Evolutionary conservation across 2,329 filamentous ascomycete genomes (phyloP).

Genomic region (Trichoderma afroharzianum): DNA sequence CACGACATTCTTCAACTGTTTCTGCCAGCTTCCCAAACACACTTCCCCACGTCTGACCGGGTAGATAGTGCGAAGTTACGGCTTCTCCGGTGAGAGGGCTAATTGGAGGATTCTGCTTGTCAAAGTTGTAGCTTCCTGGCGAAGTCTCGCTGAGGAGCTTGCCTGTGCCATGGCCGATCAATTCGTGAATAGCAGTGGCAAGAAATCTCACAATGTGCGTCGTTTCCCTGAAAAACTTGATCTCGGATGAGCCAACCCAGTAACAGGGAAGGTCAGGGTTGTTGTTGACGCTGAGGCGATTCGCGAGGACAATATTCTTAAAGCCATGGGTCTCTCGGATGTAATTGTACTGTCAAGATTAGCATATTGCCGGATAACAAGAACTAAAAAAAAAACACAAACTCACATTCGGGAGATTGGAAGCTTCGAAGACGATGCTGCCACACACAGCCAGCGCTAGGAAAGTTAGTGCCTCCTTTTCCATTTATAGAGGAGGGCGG

Average conservation of each 20-base stretch:
- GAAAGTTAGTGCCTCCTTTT: not conserved
- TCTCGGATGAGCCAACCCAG: slow-evolving; percentile 35
- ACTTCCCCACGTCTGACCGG: not conserved
- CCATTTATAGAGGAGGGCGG: no score
- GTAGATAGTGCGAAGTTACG: not conserved
- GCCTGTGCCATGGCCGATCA: slow-evolving; percentile 57
- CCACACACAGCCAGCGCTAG: not conserved
- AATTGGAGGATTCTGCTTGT: slow-evolving; percentile 31
- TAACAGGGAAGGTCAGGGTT: slow-evolving; percentile 67
- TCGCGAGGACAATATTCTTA: slow-evolving; percentile 62
- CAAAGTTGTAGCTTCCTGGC: slow-evolving; percentile 58
- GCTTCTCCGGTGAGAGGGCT: not conserved
- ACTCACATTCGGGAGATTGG: not conserved
- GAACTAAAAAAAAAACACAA: not conserved
- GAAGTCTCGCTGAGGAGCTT: slow-evolving; percentile 55
- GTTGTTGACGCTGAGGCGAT: slow-evolving; percentile 53
- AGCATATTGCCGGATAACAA: not conserved
- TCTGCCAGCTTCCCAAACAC: not conserved
- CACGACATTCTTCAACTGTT: not conserved
- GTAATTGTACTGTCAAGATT: slow-evolving; percentile 45
- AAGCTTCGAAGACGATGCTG: not conserved
- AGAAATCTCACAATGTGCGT: not conserved
- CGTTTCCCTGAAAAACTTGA: not conserved
- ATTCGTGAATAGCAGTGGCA: not conserved
- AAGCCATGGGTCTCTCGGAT: slow-evolving; percentile 59